phyloP scores from a whole-genome alignment of 257 asterid genomes.

The Marsdenia floribunda region DNA sequence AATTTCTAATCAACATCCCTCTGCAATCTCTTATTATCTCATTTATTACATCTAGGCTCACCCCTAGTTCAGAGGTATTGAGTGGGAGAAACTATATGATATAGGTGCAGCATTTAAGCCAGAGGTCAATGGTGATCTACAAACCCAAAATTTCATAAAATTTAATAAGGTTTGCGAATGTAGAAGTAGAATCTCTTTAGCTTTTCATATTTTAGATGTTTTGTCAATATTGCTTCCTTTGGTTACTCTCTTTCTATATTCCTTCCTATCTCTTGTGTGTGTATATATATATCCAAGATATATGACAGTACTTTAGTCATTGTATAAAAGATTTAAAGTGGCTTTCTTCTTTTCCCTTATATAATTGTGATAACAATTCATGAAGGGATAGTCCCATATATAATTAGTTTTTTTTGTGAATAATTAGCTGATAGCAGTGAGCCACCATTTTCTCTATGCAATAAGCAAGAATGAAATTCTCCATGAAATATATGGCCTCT shows the following conservation, averaged over 20 bases:
- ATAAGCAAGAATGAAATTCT: too few relatives aligned
- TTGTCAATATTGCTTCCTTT: background rate
- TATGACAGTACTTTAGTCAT: too few relatives aligned
- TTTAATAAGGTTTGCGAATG: conserved; percentile 57
- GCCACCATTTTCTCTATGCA: too few relatives aligned
- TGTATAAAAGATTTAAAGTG: too few relatives aligned
- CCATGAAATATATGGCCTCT: too few relatives aligned
- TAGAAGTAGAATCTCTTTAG: background rate
- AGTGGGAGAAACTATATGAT: conserved; percentile 66
- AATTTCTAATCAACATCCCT: background rate
- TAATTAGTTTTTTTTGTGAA: too few relatives aligned
- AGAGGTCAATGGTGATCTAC: conserved; percentile 74
- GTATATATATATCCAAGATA: too few relatives aligned
- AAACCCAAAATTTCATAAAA: conserved; percentile 70
- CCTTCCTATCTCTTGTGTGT: too few relatives aligned
- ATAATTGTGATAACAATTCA: too few relatives aligned
- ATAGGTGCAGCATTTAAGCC: conserved; percentile 86
- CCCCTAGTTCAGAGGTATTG: conserved; percentile 74
- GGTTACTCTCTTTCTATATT: background rate
- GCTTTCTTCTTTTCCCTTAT: too few relatives aligned
- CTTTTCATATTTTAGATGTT: background rate
- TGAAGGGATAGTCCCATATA: too few relatives aligned
- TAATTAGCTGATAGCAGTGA: too few relatives aligned
- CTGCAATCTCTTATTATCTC: background rate
- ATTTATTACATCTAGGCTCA: conserved; percentile 43